A percentile compares a stretch with the other conserved stretches of the same genome.
phyloP scores from a whole-genome alignment of 164 flowering plant species.

The Dillenia turbinata region DNA sequence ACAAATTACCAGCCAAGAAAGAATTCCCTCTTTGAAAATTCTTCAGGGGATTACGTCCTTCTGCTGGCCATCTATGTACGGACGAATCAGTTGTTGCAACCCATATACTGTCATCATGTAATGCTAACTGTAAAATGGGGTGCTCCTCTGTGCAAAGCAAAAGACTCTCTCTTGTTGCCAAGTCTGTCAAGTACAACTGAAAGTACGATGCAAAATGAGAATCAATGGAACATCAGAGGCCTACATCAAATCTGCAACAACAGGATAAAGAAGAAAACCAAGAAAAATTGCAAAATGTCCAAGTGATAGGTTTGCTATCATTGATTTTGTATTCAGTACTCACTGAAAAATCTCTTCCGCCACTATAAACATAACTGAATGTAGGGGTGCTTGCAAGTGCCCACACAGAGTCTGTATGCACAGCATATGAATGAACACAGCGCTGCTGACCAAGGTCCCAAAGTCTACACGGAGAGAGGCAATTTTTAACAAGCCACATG shows the following conservation, averaged over 20 bases:
- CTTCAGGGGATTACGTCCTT: conserved; percentile 70
- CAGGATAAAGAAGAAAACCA: background rate
- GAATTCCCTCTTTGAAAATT: conserved; percentile 83
- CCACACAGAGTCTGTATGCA: conserved; percentile 99
- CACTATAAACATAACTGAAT: conserved; percentile 97
- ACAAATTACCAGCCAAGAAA: conserved; percentile 90
- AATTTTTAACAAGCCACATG: too few relatives aligned
- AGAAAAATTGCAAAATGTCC: background rate
- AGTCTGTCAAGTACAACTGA: conserved; percentile 92
- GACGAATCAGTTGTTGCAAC: conserved; percentile 92
- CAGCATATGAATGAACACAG: conserved; percentile 97
- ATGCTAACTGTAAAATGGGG: conserved; percentile 73
- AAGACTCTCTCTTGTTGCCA: conserved; percentile 89
- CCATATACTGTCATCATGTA: conserved; percentile 92
- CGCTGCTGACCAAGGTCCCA: conserved; percentile 99
- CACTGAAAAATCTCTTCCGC: conserved; percentile 90
- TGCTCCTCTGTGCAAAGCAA: conserved; percentile 87
- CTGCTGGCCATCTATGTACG: conserved; percentile 83
- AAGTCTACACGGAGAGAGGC: conserved; percentile 33
- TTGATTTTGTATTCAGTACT: conserved; percentile 23
- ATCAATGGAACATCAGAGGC: background rate
- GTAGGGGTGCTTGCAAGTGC: conserved; percentile 94
- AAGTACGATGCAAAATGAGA: conserved; percentile 14
- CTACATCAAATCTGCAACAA: conserved; percentile 4
- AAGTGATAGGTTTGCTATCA: too few relatives aligned